phyloP scores from a whole-genome alignment of 2,329 filamentous ascomycete genomes.

The Aspergillus quadrilineatus region DNA sequence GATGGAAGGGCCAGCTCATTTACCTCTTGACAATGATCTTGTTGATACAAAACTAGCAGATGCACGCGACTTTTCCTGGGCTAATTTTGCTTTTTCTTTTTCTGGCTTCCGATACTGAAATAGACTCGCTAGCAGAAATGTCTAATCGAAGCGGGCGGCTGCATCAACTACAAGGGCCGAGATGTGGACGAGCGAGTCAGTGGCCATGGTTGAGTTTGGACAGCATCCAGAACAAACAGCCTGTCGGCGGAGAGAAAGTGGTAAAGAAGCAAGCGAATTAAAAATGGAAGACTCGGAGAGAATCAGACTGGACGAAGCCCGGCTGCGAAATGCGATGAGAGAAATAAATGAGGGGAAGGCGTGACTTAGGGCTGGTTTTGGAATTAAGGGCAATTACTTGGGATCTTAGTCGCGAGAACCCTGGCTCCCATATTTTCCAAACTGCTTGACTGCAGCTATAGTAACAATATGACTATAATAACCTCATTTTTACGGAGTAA shows the following conservation, averaged over 20 bases:
- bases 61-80: constrained; percentile 4
- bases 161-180: constrained; percentile 13
- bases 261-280: not conserved
- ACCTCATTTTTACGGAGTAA: not conserved
- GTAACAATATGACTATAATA: not conserved
- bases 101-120: constrained; percentile 9
- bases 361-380: constrained; percentile 3
- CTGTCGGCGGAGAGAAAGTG: not conserved
- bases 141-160: constrained; percentile 12
- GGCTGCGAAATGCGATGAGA: not conserved
- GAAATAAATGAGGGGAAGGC: constrained; percentile 8
- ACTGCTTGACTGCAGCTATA: not conserved
- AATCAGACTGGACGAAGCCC: not conserved
- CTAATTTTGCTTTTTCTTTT: constrained; percentile 11
- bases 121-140: constrained; percentile 9
- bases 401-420: not conserved
- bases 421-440: not conserved
- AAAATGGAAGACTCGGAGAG: not conserved
- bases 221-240: constrained; percentile 3
- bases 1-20: constrained; percentile 7
- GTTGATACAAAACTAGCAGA: constrained; percentile 4
- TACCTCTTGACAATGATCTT: constrained; percentile 11
- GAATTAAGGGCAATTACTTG: constrained; percentile 1
- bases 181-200: constrained; percentile 12
- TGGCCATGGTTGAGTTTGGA: constrained; percentile 12